Conservation (phyloP, 1,139 yeast genomes). For the Yamadazyma sp. region DNA sequence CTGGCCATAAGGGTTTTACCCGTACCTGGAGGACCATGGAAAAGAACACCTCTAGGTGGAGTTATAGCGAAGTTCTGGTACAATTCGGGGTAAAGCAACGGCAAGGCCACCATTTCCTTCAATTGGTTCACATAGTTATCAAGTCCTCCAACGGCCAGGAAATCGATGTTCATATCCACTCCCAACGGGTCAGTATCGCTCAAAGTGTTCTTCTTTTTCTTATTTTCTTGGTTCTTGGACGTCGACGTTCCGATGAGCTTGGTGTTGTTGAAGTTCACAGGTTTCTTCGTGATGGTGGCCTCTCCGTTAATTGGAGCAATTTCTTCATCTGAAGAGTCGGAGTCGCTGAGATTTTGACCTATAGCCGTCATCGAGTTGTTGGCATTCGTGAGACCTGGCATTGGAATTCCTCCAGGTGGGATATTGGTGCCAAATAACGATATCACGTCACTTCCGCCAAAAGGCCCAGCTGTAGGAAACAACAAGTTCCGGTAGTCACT, state of each 20-base stretch:
- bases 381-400: conserved; percentile 34
- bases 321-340: conserved; percentile 74
- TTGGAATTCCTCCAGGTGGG: conserved; percentile 50
- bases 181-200: conserved; percentile 97
- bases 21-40: conserved; percentile 99
- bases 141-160: conserved; percentile 88
- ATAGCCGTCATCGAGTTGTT: conserved; percentile 45
- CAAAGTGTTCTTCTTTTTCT: conserved; percentile 68
- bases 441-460: conserved; percentile 87
- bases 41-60: conserved; percentile 96
- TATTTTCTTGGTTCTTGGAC: conserved; percentile 28
- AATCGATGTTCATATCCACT: conserved; percentile 89
- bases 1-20: conserved; percentile 98
- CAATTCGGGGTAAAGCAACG: conserved; percentile 89
- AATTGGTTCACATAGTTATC: conserved; percentile 87
- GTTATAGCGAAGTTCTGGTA: conserved; percentile 88
- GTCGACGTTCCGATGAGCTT: conserved; percentile 35
- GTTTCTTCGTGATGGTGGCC: conserved; percentile 31
- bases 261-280: conserved; percentile 23
- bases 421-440: conserved; percentile 71
- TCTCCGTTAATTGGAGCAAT: conserved; percentile 41
- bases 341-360: conserved; percentile 50
- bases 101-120: conserved; percentile 96
- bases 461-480: conserved; percentile 96
- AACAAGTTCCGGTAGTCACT: conserved; percentile 58